Base-by-base conservation (phyloP, 805 yeast genomes). In the Candida sonorensis region DNA sequence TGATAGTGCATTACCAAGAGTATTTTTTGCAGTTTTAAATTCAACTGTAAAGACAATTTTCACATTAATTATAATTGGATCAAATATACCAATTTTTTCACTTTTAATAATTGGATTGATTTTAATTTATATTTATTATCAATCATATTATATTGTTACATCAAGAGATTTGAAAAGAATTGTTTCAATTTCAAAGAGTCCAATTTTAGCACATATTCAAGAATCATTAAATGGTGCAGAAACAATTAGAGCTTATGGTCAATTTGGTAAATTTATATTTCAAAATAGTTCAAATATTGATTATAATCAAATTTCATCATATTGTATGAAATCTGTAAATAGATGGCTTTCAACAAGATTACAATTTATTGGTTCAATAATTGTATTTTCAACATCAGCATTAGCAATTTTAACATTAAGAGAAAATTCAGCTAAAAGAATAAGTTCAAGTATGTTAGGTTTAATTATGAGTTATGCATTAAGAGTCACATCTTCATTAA, bases 81-180 rank as follows among this genome's bases (percentile, higher is more conserved):
- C 57, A 23, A 69, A 64, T 10, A 61, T 78, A 63, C 86, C 86
- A 6, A 44, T 61, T 17, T 75, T 76, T 46, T 44, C 74, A 34
- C 31, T 69, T 5, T 57, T 77, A 10, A 65, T 76, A 23, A 55
- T 59, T 2, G 36, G 62, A 2, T 57, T 85, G 36, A 59, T 71
- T 3, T 53, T 70, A 20, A 52, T 84, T 30, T 86, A 85, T 56
- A 53, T 71, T 29, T 77, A 80, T 53, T 82, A 79, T 51, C 94
- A 85, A 54, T 61, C 63, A 30, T 80, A 67, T 55, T 87, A 81
- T 53, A 69, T 79, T 40, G 65, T 75, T 4, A 69, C 85, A 1
- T 72, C 87, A 7, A 69, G 95, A 46, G 95, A 86, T 51, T 62
- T 86, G 46, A 83, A 82, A 51, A 70, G 95, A 47, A 62, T 85